phyloP scores from a whole-genome alignment of 1,284 basidiomycete species.

The Ustilago bromivora region DNA sequence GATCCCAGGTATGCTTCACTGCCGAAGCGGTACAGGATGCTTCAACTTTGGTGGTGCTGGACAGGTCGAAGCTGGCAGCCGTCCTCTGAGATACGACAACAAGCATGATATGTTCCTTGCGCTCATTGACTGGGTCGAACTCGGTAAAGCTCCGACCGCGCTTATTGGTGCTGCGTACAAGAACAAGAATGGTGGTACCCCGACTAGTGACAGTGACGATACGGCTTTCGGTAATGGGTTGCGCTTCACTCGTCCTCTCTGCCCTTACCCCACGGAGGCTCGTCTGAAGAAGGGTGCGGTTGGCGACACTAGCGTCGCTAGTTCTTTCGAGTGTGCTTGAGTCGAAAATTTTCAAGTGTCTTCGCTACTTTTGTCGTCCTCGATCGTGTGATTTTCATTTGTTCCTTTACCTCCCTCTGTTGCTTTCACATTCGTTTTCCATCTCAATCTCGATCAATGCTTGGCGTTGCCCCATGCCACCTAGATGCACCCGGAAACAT shows the following conservation, averaged over 20 bases:
- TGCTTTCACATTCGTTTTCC: not conserved
- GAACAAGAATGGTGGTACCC: slow-evolving; percentile 9
- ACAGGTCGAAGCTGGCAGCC: slow-evolving; percentile 34
- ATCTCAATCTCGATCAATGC: not conserved
- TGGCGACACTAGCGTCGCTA: slow-evolving; percentile 12
- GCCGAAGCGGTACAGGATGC: slow-evolving; percentile 58
- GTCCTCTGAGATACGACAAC: slow-evolving; percentile 54
- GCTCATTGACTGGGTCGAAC: slow-evolving; percentile 72
- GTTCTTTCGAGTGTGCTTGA: slow-evolving; percentile 24
- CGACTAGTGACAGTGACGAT: not conserved
- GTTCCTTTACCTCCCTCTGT: not conserved
- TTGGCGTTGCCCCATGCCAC: not conserved
- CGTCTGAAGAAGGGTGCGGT: not conserved
- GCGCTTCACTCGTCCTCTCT: slow-evolving; percentile 22
- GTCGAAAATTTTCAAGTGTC: not conserved
- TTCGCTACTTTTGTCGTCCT: not conserved
- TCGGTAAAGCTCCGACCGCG: slow-evolving; percentile 68
- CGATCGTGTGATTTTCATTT: not conserved
- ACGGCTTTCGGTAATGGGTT: slow-evolving; percentile 24
- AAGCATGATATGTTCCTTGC: slow-evolving; percentile 71
- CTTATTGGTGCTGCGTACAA: slow-evolving; percentile 66
- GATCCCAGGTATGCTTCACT: slow-evolving; percentile 72
- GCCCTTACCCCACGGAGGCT: slow-evolving; percentile 26
- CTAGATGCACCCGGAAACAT: not conserved
- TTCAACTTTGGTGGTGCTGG: slow-evolving; percentile 54